These are phyloP conservation scores for Protomyces lactucae-debilis DNA, from an alignment of 1,139 yeast species.

Conservation along the genomic window DNA sequence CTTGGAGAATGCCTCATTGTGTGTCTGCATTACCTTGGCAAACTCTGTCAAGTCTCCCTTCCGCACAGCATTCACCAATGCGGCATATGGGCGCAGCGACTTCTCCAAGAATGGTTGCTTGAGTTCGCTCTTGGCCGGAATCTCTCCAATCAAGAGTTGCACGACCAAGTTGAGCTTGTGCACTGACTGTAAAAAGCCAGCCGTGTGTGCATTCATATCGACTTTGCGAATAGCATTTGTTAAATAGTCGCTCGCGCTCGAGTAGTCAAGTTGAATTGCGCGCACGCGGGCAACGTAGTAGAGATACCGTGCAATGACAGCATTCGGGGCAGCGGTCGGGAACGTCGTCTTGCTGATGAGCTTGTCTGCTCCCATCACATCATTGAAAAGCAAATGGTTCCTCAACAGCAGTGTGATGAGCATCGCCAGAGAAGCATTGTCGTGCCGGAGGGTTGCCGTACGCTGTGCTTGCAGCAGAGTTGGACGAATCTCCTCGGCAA, in stretches of 20 bases:
- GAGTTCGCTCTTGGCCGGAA: conserved; percentile 86
- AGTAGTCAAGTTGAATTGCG: conserved; percentile 89
- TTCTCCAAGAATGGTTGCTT: conserved; percentile 56
- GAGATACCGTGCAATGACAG: conserved; percentile 85
- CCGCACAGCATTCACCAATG: conserved; percentile 86
- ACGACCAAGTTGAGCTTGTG: conserved; percentile 82
- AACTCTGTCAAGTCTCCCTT: conserved; percentile 83
- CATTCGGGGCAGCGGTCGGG: conserved; percentile 79
- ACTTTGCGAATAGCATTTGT: conserved; percentile 93
- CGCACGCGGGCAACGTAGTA: conserved; percentile 84
- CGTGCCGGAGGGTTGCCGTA: conserved; percentile 88
- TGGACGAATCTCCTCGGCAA: conserved; percentile 60
- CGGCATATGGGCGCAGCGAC: conserved; percentile 72
- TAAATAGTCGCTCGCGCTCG: conserved; percentile 82
- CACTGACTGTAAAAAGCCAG: conserved; percentile 85
- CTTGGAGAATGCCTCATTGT: conserved; percentile 56
- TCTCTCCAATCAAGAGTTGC: conserved; percentile 92
- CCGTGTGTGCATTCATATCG: conserved; percentile 83
- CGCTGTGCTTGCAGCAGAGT: conserved; percentile 67
- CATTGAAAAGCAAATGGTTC: conserved; percentile 71
- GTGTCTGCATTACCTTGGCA: conserved; percentile 63
- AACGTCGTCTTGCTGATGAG: conserved; percentile 83
- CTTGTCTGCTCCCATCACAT: conserved; percentile 80
- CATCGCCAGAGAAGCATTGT: conserved; percentile 84
- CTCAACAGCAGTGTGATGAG: conserved; percentile 78